Percentiles rank a stretch among this genome's conserved stretches.
Evolutionary conservation across 2,329 filamentous ascomycete species (phyloP).

Genomic region (Xylariaceae sp.): DNA sequence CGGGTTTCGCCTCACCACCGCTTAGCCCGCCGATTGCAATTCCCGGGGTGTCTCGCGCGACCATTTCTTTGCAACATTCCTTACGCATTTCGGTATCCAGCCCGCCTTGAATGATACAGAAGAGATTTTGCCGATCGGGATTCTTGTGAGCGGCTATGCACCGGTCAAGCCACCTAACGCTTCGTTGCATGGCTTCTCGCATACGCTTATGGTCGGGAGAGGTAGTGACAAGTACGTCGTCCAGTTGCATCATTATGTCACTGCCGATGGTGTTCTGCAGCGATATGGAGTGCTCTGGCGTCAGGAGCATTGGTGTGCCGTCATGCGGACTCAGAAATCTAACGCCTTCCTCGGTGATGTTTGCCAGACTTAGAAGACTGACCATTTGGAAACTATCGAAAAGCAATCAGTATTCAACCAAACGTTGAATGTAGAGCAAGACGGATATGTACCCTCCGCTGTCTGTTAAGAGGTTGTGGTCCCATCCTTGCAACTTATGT

Average conservation of each 20-base stretch:
- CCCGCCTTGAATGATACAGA: constrained; percentile 98
- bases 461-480: constrained; percentile 88
- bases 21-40: constrained; percentile 95
- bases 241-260: constrained; percentile 99
- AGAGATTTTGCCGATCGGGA: constrained; percentile 82
- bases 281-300: constrained; percentile 93
- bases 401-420: constrained; percentile 8
- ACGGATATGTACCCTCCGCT: constrained; percentile 58
- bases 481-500: constrained; percentile 93
- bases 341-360: constrained; percentile 92
- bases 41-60: constrained; percentile 84
- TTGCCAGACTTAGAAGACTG: constrained; percentile 86
- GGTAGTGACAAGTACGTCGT: constrained; percentile 95
- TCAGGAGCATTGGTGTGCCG: constrained; percentile 91
- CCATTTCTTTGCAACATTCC: constrained; percentile 84
- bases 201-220: constrained; percentile 86
- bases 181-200: constrained; percentile 91
- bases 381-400: constrained; percentile 91
- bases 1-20: constrained; percentile 89
- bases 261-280: constrained; percentile 96
- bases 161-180: constrained; percentile 91
- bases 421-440: constrained; percentile 24
- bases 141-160: constrained; percentile 89
- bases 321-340: constrained; percentile 96
- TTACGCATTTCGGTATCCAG: constrained; percentile 82